Base-by-base conservation (phyloP, 2,329 filamentous ascomycete genomes). In the Fusarium secorum region DNA sequence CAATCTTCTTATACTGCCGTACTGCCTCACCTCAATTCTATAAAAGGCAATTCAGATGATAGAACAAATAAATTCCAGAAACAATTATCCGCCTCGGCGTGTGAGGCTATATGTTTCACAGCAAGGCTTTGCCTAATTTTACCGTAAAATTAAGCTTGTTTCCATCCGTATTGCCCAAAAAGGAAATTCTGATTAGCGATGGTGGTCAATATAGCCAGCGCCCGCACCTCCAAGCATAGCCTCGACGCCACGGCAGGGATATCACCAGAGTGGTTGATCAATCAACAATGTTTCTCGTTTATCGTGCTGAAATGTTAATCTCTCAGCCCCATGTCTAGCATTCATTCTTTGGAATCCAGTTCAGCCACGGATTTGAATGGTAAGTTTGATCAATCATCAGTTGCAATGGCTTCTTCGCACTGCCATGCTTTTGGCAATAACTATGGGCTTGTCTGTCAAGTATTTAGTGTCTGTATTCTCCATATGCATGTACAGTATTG, bases 101-200 rank as follows among this genome's bases (percentile, higher is more conserved):
- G 13, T 17, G 18, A 38, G 22, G 32, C 18, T n/a, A n/a, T 38
- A 3, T 52, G 18, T 38, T 52, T 51, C 13, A 38, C 18, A 2
- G 22, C 13, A n/a, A 10, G 48, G 3, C 48, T 41, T 54, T 54
- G 24, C 20, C 6, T 42, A 42, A 42, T 22, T 22, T 30, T 30
- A 42, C 51, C n/a, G 6, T 46, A 55, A 52, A 55, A 55, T 56
- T 56, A 48, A 33, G 53, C 39, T 56, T 48, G 53, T 45, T 56
- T 22, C 18, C 14, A 48, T 48, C 14, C 30, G 22, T 22, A n/a
- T 33, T 56, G 6, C 53, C 53, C 2, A 28, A 56, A 56, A 1
- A 7, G 53, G 53, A 26, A 56, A 56, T 56, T n/a, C 4, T 56
- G 53, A 56, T 56, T 56, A 56, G n/a, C 28, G 18, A n/a, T 14